Evolutionary conservation across 116 monocot genomes (phyloP), one percentile per base, ranked within the genome.

Genomic region (Cymodocea nodosa): DNA sequence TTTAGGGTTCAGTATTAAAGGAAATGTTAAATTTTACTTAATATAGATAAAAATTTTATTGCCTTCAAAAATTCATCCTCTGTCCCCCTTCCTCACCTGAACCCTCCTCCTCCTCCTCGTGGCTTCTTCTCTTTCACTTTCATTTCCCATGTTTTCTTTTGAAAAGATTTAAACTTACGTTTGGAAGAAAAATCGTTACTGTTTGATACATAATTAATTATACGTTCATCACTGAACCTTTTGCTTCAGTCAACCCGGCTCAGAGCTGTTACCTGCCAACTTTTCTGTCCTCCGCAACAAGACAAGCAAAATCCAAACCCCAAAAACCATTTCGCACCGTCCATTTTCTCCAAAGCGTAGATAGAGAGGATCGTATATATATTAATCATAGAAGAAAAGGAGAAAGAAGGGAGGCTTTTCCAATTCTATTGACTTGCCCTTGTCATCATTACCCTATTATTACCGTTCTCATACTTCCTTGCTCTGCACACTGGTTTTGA

Each of bases 71-170:
- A 13, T 30, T 30, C 30, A 35, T 10, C 44, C 44, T 11, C 6
- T 11, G 0, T 44, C 44, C 11, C 44, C 44, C 6, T 44, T 44
- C 11, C 44, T 61, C n/a, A 37, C 9, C 36, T 37, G 13, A 34
- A 5, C 30, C 30, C 30, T 30, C 16, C 36, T 17, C 23, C 18
- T 36, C 60, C 30, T 3, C 30, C 30, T 30, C 30, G 1, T 30
- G 1, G 30, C n/a, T n/a, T 30, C 30, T 30, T 60, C 49, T 59
- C 30, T 50, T 37, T 23, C 62, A 37, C 60, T 52, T 36, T 30
- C 51, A 74, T 74, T 74, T 74, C 74, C 74, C 66, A 74, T 59
- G 67, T 51, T n/a, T n/a, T n/a, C n/a, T n/a, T n/a, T n/a, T n/a
- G n/a, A n/a, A n/a, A n/a, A n/a, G n/a, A n/a, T n/a, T n/a, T n/a